Evolutionary conservation across 23 red algal genomes (phyloP), one percentile per base, ranked within the genome.

Genomic region (Gracilaria gracilis): DNA sequence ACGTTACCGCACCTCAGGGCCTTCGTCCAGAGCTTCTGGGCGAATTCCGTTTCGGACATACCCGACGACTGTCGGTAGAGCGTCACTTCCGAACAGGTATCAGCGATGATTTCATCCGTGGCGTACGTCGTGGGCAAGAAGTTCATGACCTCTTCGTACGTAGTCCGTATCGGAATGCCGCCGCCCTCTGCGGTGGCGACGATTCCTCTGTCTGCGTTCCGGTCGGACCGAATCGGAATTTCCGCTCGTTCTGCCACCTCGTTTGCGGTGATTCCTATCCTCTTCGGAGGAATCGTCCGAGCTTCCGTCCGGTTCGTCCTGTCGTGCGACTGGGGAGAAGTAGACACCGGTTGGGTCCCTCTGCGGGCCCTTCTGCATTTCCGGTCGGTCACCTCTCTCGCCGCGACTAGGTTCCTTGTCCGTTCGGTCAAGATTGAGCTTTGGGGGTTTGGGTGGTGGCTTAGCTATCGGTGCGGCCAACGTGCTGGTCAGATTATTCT

Each of bases 11-110:
- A 75, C 33, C 66, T 31, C 25, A 39, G 42, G 67, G 65, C 61
- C 17, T 58, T 75, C 25, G 83, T 71, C 32, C 61, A 54, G 38
- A 70, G 12, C 19, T 53, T 42, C 66, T 86, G 33, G 0, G 65
- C 0, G 46, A 75, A 75, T 16, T 67, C 66, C 65, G 83, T 71
- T 2, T 73, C 61, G 59, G 83, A n/a, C 40, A 51, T 86, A 9
- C 23, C 61, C 14, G 81, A 5, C 0, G 19, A 1, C 57, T 85
- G 55, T 44, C 46, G 3, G 34, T 25, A 42, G 9, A 29, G 64
- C 21, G 62, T 66, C 4, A 85, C 59, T 28, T 85, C 25, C n/a
- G 27, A 0, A 36, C 40, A 66, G 9, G 55, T 59, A 21, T 66
- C 15, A 0, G 59, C 35, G 36, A 85, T 67, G 5, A 69, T 38